Conservation (phyloP, 139 green algal genomes). For the Micractinium sp. region DNA sequence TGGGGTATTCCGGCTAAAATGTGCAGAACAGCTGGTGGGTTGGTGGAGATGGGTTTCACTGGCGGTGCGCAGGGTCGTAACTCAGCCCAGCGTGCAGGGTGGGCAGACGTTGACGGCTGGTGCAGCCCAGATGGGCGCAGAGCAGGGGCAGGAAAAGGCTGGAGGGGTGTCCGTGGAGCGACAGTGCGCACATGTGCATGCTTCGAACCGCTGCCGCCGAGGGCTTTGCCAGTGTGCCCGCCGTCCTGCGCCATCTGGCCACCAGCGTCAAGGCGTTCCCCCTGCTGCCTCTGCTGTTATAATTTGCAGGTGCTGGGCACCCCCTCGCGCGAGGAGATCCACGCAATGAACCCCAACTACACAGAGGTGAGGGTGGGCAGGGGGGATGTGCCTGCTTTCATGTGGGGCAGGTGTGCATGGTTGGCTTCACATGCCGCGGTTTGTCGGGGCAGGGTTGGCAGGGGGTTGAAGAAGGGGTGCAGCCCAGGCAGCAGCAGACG, state of each 20-base stretch:
- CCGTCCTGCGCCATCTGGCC: background rate
- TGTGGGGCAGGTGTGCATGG: background rate
- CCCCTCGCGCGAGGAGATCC: conserved; percentile 94
- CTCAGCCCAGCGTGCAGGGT: too few species aligned
- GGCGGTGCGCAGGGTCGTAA: too few species aligned
- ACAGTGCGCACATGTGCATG: background rate
- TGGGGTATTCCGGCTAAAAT: too few species aligned
- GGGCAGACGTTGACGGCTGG: too few species aligned
- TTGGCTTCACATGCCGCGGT: background rate
- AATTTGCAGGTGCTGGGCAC: conserved; percentile 84
- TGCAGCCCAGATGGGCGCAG: background rate
- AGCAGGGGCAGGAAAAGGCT: background rate
- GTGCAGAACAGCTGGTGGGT: too few species aligned
- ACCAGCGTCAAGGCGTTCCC: background rate
- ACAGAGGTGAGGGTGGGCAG: conserved; percentile 75
- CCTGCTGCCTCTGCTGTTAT: background rate
- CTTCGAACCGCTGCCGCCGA: too few species aligned
- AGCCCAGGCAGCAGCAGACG: too few species aligned
- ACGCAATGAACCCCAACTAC: conserved; percentile 99
- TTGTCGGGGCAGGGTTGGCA: background rate
- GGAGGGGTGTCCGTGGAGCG: too few species aligned
- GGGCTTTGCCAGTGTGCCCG: background rate
- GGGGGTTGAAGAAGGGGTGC: too few species aligned
- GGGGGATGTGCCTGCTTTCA: background rate
- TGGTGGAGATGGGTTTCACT: too few species aligned